Base-by-base conservation (phyloP, 768 basidiomycete genomes). In the Pleurotus pulmonarius region DNA sequence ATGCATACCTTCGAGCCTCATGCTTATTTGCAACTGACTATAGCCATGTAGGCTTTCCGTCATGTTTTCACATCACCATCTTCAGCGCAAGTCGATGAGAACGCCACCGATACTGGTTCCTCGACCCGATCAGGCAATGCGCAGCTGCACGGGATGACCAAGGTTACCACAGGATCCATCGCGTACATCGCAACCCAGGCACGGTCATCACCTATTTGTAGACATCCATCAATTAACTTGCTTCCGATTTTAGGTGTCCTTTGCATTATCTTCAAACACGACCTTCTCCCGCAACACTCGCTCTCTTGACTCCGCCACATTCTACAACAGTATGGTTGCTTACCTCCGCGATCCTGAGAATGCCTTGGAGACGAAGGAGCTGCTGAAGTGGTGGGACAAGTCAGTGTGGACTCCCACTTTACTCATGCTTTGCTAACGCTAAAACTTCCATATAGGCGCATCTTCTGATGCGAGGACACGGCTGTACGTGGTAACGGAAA, bases 121-220 rank as follows among this genome's bases (percentile, higher is more conserved):
- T 46, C 47, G 4, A 57, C 56, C 13, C 56, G 34, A n/a, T 39
- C 56, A 13, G 56, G 56, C 18, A 57, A 57, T 41, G 46, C 56
- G 15, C 56, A 29, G 37, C 34, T 57, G 22, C 47, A 57, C 26
- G 56, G 56, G 18, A 57, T 57, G 56, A 57, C 56, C 9, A 39
- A 49, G 16, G 56, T 57, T 8, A 57, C 56, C 11, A n/a, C 16
- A 12, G 56, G 46, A 20, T 57, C 56, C 12, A 48, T 57, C 20
- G 56, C 56, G 15, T 57, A 57, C 43, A 46, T 49, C 24, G 56
- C 56, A 18, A 49, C 47, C 5, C 56, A 57, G 56, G 56, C 49
- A n/a, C 24, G 22, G 9, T 12, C 12, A 39, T 38, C n/a, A 48
- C 40, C 7, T 20, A 29, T 20, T 39, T 12, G 6, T 24, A 18